A percentile compares a stretch with the other conserved stretches of the same genome.
phyloP scores from a whole-genome alignment of 106 monocot species.

The Posidonia australis region DNA sequence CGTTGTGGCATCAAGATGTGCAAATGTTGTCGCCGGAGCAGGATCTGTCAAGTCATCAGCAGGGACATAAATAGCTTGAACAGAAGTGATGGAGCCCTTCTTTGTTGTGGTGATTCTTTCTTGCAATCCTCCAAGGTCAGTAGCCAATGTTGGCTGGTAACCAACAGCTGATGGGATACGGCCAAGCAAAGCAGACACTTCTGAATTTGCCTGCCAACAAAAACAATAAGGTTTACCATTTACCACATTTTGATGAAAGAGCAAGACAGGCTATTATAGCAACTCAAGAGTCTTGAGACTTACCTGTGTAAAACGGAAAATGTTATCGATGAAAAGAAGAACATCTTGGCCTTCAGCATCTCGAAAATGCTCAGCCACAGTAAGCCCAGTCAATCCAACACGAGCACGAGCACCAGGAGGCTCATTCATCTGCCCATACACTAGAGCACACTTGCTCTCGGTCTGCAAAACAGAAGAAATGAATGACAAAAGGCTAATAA shows the following conservation, averaged over 20 bases:
- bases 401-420: conserved; percentile 90
- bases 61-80: conserved; percentile 88
- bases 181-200: conserved; percentile 82
- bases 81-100: conserved; percentile 83
- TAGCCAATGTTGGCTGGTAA: conserved; percentile 72
- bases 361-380: conserved; percentile 79
- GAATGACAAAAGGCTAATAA: not conserved
- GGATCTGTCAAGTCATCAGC: conserved; percentile 92
- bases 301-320: conserved; percentile 83
- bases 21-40: conserved; percentile 81
- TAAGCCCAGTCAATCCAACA: conserved; percentile 72
- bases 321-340: conserved; percentile 84
- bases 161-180: conserved; percentile 89
- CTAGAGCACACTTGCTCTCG: conserved; percentile 87
- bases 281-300: too few species aligned
- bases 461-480: conserved; percentile 18
- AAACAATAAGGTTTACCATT: too few species aligned
- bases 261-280: too few species aligned
- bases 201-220: conserved; percentile 53
- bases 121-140: conserved; percentile 83
- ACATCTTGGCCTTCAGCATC: conserved; percentile 93
- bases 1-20: conserved; percentile 86
- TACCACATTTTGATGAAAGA: too few species aligned
- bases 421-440: conserved; percentile 88
- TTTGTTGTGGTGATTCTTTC: conserved; percentile 81